These are phyloP conservation scores for Plenodomus lindquistii DNA, from an alignment of 2,329 filamentous ascomycete species.

Conservation along the genomic window DNA sequence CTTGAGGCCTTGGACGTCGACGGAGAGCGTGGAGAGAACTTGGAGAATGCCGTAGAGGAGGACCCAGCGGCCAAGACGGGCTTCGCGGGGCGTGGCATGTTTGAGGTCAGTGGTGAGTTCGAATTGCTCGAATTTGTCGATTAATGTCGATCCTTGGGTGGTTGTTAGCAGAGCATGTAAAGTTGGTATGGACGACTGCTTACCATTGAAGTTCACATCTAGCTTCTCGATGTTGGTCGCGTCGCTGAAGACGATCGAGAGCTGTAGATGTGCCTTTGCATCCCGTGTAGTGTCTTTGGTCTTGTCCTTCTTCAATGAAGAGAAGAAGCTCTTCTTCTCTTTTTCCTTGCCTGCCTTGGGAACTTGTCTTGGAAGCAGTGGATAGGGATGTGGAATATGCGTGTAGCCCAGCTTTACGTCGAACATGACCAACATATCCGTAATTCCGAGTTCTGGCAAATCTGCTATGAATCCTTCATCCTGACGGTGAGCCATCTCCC, in stretches of 20 bases:
- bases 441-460: conserved; percentile 62
- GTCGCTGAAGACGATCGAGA: conserved; percentile 45
- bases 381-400: conserved; percentile 63
- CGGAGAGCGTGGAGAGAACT: conserved; percentile 47
- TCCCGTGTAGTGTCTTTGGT: conserved; percentile 35
- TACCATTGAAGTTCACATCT: conserved; percentile 43
- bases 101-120: conserved; percentile 44
- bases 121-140: conserved; percentile 48
- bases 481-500: conserved; percentile 59
- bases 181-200: not conserved
- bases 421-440: conserved; percentile 67
- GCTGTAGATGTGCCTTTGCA: conserved; percentile 45
- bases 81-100: conserved; percentile 43
- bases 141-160: conserved; percentile 40
- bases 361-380: conserved; percentile 58
- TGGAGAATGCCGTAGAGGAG: conserved; percentile 49
- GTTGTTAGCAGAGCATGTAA: conserved; percentile 8
- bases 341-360: conserved; percentile 25
- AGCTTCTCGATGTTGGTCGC: conserved; percentile 48
- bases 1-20: conserved; percentile 46
- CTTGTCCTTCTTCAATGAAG: conserved; percentile 43
- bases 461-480: conserved; percentile 47
- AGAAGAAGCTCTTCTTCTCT: conserved; percentile 43
- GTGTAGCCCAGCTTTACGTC: conserved; percentile 63
- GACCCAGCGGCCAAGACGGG: conserved; percentile 50